phyloP scores from a whole-genome alignment of 1,139 yeast genomes.

The Blastobotrys serpentis region DNA sequence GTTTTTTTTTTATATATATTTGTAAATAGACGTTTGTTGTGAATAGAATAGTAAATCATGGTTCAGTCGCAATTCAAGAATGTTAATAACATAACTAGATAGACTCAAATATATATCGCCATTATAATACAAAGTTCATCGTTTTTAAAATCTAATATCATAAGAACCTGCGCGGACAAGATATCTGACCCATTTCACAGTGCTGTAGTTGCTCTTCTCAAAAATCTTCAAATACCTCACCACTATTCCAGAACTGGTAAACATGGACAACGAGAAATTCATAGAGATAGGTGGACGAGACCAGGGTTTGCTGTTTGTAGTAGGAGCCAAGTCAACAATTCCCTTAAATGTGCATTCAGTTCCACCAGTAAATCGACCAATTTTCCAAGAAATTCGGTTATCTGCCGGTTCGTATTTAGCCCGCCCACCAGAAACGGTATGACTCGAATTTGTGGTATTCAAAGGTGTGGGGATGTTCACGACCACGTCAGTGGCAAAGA shows the following conservation, averaged over 20 bases:
- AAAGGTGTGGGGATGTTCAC: conserved; percentile 71
- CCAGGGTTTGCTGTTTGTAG: conserved; percentile 48
- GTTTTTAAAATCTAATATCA: conserved; percentile 70
- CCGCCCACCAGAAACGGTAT: conserved; percentile 57
- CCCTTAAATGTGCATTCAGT: conserved; percentile 59
- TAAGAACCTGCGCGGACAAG: conserved; percentile 72
- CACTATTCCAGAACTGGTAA: conserved; percentile 72
- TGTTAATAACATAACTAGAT: no score
- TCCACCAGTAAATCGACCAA: conserved; percentile 66
- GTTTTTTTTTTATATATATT: not conserved
- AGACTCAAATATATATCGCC: no score
- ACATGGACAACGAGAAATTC: conserved; percentile 70
- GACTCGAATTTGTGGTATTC: conserved; percentile 50
- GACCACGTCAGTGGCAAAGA: conserved; percentile 64
- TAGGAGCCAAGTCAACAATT: conserved; percentile 46
- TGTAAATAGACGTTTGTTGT: not conserved
- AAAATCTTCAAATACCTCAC: conserved; percentile 71
- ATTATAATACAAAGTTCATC: conserved; percentile 3
- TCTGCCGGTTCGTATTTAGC: conserved; percentile 68
- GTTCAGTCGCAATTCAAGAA: no score
- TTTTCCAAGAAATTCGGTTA: conserved; percentile 65
- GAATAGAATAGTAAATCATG: no score
- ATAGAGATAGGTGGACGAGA: conserved; percentile 75
- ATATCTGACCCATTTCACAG: conserved; percentile 88
- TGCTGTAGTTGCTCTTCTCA: conserved; percentile 63